Base-by-base conservation (phyloP, 192 early-diverging fungal genomes). In the Coemansia sp. region DNA sequence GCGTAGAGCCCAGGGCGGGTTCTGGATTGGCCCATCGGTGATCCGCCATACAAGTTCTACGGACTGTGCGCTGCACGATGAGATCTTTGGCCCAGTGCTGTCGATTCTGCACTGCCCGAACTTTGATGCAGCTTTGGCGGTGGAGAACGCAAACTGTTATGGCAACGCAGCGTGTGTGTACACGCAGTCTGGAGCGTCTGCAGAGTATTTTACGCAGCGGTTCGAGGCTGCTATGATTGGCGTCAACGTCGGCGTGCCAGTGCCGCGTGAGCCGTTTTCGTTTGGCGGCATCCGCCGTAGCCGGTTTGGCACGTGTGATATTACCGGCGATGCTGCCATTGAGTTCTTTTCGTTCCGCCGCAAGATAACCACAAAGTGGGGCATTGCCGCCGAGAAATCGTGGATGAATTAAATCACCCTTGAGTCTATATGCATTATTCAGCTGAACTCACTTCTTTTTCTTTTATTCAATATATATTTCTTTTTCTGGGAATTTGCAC, bases 21-120 rank as follows among this genome's bases (percentile, higher is more conserved):
- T 77, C 73, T 93, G 89, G 88, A 66, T 90, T 10, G 92, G 89
- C 4, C 90, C 92, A 1, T 87, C 90, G 0, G 76, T 93, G 5
- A 70, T 93, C 37, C 55, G 71, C 41, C 92, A 92, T 63, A 76
- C 66, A 6, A 76, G 75, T 45, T 66, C 81, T 29, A 58, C 63
- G 27, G 90, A 91, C 57, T 45, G 63, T 9, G 90, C 90, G 24
- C 76, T 92, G 66, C 83, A 87, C 52, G 84, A 86, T 52, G 92
- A 93, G 82, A 92, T 93, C 57, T 93, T 93, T 84, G 92, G 92
- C 7, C 92, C 92, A 0, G 88, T 90, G 6, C 67, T 93, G 54
- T 87, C 86, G 27, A 81, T 93, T 47, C 75, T 86, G 63, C 75
- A 82, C 12, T 84, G 83, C 50, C 58, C 67, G 6, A 69, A 47